Conservation (phyloP, 2,329 filamentous ascomycete genomes). For the Xylaria polymorpha region DNA sequence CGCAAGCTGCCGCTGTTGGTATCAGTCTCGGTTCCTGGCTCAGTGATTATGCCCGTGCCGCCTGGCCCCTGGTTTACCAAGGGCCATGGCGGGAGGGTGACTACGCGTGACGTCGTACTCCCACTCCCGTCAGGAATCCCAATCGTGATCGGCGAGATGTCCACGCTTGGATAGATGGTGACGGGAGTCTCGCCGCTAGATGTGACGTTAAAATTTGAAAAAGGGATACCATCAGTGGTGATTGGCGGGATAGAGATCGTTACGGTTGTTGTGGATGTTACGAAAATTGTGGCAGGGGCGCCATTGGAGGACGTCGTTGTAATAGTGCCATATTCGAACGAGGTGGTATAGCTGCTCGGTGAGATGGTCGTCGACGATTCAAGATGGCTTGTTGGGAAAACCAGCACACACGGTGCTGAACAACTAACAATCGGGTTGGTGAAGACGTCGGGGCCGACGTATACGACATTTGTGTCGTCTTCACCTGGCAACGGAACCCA, state of each 20-base stretch:
- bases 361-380: conserved; percentile 35
- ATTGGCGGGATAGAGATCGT: conserved; percentile 4
- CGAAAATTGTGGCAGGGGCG: not conserved
- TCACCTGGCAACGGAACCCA: conserved; percentile 44
- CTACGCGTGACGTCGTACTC: conserved; percentile 12
- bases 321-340: conserved; percentile 25
- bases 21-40: not conserved
- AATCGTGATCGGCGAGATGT: conserved; percentile 3
- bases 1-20: not conserved
- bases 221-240: not conserved
- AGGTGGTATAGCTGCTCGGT: conserved; percentile 24
- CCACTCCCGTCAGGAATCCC: conserved; percentile 11
- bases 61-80: conserved; percentile 7
- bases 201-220: conserved; percentile 21
- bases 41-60: not conserved
- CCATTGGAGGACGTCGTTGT: conserved; percentile 2
- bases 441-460: conserved; percentile 33
- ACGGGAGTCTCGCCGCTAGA: not conserved
- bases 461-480: conserved; percentile 42
- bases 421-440: conserved; percentile 2
- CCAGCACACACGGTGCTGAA: conserved; percentile 38
- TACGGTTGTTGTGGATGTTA: conserved; percentile 7
- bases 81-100: conserved; percentile 33
- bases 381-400: conserved; percentile 42
- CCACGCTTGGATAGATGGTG: conserved; percentile 17